Percentiles rank a stretch among this genome's conserved stretches.
Evolutionary conservation across 192 early-diverging fungal genomes (phyloP).

Genomic region (Glomus cerebriforme): DNA sequence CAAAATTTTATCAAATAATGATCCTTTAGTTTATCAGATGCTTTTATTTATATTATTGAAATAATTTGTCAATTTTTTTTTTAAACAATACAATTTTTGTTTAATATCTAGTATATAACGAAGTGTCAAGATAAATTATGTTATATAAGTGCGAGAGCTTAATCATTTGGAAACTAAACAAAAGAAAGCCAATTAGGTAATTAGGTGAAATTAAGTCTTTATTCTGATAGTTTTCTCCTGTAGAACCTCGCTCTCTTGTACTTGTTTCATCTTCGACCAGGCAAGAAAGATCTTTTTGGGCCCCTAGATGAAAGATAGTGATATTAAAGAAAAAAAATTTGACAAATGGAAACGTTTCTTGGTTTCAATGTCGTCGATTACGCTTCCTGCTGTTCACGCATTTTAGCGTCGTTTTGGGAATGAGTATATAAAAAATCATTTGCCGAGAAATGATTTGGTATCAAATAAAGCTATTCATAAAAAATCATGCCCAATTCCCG

Average conservation of each 20-base stretch:
- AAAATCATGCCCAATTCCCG: neutral
- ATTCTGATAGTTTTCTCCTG: neutral
- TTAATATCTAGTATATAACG: too few relatives aligned
- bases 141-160: neutral
- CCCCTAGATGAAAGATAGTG: slow-evolving; percentile 22
- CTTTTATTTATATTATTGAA: too few relatives aligned
- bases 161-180: neutral
- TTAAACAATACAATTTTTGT: too few relatives aligned
- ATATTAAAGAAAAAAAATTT: slow-evolving; percentile 22
- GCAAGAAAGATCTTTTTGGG: slow-evolving; percentile 25
- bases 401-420: slow-evolving; percentile 6
- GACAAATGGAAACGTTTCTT: slow-evolving; percentile 30
- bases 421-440: slow-evolving; percentile 19
- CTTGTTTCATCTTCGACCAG: neutral
- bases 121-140: neutral
- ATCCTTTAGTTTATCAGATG: too few relatives aligned
- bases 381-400: slow-evolving; percentile 27
- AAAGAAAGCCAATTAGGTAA: neutral
- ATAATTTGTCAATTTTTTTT: too few relatives aligned
- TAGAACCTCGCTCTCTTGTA: neutral
- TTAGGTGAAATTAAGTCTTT: neutral
- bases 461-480: slow-evolving; percentile 4
- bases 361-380: slow-evolving; percentile 33
- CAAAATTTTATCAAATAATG: too few relatives aligned
- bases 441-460: slow-evolving; percentile 8